Conservation (phyloP, 352 stramenopile genomes). For the Phytophthora aleatoria region DNA sequence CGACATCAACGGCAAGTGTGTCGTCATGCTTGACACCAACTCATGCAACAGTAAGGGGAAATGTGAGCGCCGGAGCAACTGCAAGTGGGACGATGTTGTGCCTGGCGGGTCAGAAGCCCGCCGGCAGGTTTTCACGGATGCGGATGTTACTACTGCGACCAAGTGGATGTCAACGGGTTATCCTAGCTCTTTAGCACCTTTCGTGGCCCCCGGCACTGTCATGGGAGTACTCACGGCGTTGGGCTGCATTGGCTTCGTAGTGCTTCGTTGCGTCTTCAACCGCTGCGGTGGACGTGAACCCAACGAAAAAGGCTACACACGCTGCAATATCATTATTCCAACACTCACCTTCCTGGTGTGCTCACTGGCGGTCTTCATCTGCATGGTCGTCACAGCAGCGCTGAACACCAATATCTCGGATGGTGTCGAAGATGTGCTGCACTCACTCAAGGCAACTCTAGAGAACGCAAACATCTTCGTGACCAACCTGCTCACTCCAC, state of each 20-base stretch:
- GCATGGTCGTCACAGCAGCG: constrained; percentile 69
- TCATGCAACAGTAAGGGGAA: constrained; percentile 63
- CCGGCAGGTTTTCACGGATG: constrained; percentile 58
- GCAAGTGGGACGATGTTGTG: constrained; percentile 79
- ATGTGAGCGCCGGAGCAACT: constrained; percentile 80
- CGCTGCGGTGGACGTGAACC: constrained; percentile 78
- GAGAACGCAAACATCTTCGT: constrained; percentile 82
- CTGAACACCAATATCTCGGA: constrained; percentile 86
- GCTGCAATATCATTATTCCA: constrained; percentile 77
- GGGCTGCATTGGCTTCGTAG: constrained; percentile 58
- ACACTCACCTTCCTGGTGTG: constrained; percentile 66
- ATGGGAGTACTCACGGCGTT: constrained; percentile 71
- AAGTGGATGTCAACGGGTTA: constrained; percentile 77
- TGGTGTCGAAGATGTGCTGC: constrained; percentile 59
- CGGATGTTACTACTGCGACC: constrained; percentile 54
- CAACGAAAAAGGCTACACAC: constrained; percentile 76
- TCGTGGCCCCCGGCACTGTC: constrained; percentile 73
- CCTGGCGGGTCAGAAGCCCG: constrained; percentile 39
- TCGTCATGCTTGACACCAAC: constrained; percentile 49
- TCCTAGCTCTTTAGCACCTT: constrained; percentile 66
- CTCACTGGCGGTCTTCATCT: constrained; percentile 81
- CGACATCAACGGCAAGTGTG: constrained; percentile 58
- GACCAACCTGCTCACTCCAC: constrained; percentile 56
- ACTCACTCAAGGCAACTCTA: constrained; percentile 74
- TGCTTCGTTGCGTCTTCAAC: constrained; percentile 84